phyloP scores from a whole-genome alignment of 208 protist genomes.

The Leishmania tarentolae region DNA sequence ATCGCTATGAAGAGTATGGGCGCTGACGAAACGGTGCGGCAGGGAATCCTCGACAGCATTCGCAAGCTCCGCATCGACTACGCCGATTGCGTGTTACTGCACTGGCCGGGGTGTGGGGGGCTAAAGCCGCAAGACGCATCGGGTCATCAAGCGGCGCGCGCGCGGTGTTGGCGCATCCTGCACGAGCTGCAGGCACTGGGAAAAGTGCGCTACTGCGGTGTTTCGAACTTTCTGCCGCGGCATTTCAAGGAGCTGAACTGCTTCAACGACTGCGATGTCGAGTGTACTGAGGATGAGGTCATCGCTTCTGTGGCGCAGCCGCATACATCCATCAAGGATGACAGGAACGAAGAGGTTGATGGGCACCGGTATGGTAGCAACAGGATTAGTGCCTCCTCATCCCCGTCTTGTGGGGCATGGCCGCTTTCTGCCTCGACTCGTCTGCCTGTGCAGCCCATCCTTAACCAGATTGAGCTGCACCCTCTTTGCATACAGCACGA shows the following conservation, averaged over 20 bases:
- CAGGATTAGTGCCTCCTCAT: background rate
- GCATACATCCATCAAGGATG: background rate
- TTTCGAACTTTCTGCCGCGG: slow-evolving; percentile 79
- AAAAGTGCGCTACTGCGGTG: slow-evolving; percentile 61
- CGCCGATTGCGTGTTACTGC: slow-evolving; percentile 76
- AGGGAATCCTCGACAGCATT: slow-evolving; percentile 60
- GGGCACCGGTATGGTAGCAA: background rate
- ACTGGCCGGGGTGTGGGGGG: slow-evolving; percentile 85
- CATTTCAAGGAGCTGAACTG: slow-evolving; percentile 65
- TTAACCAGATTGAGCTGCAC: slow-evolving; percentile 92
- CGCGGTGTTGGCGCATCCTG: slow-evolving; percentile 74
- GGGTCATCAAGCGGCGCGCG: slow-evolving; percentile 55
- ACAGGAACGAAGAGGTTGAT: background rate
- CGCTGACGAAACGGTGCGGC: slow-evolving; percentile 32
- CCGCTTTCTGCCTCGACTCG: background rate
- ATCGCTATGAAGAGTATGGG: slow-evolving; percentile 70
- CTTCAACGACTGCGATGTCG: slow-evolving; percentile 1
- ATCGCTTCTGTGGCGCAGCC: background rate
- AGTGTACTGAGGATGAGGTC: background rate
- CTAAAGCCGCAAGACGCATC: slow-evolving; percentile 44
- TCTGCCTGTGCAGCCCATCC: slow-evolving; percentile 19
- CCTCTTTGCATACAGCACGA: slow-evolving; percentile 73
- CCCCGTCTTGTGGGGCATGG: background rate
- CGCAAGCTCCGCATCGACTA: slow-evolving; percentile 64
- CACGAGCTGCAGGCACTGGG: slow-evolving; percentile 52